Percentiles rank a stretch among this genome's conserved stretches.
Evolutionary conservation across 371 early-diverging fungal genomes (phyloP).

Genomic region (Lichtheimia ornata): DNA sequence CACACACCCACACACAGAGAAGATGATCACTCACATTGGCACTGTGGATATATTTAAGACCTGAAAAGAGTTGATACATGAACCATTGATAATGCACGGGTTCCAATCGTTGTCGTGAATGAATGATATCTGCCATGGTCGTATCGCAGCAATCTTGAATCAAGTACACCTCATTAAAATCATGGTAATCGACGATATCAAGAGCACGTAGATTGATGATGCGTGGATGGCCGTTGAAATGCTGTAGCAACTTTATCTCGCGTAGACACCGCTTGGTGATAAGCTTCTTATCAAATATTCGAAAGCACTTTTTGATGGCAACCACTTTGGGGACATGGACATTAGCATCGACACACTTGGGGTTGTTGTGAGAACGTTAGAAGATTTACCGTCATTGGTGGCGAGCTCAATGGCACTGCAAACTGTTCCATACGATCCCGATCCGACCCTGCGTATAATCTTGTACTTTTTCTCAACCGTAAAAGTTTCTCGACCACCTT

Average conservation of each 20-base stretch:
- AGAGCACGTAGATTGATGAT: constrained; percentile 74
- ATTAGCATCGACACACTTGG: not conserved
- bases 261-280: constrained; percentile 74
- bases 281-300: constrained; percentile 70
- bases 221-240: constrained; percentile 78
- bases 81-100: constrained; percentile 93
- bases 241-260: constrained; percentile 76
- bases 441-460: constrained; percentile 83
- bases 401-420: constrained; percentile 55
- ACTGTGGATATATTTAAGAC: constrained; percentile 88
- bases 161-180: constrained; percentile 74
- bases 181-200: constrained; percentile 64
- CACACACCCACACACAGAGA: not conserved
- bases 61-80: constrained; percentile 87
- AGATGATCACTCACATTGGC: constrained; percentile 70
- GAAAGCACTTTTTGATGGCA: constrained; percentile 78
- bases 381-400: constrained; percentile 10
- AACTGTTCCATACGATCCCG: constrained; percentile 92
- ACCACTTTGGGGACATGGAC: constrained; percentile 49
- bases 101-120: constrained; percentile 79
- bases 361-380: no score
- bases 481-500: constrained; percentile 52
- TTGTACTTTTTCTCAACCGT: constrained; percentile 69
- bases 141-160: constrained; percentile 85
- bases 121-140: constrained; percentile 89